Conservation (phyloP, 306 rosid genomes). For the Trifolium dubium region DNA sequence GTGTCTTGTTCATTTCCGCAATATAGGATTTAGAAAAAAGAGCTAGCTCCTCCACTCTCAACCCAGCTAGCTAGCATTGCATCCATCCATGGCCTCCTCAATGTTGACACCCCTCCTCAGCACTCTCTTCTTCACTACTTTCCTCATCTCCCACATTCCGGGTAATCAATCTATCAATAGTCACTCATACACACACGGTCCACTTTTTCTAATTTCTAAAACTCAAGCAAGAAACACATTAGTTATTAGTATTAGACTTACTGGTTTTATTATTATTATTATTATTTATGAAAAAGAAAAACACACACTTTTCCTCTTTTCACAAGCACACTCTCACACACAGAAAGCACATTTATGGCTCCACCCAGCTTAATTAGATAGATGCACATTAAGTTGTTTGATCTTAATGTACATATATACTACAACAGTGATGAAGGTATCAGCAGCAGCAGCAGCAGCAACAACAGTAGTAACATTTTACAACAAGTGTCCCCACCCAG, state of each 20-base stretch:
- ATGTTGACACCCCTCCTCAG: neutral
- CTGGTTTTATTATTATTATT: no score
- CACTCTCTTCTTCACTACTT: neutral
- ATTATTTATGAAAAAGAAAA: no score
- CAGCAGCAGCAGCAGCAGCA: slow-evolving; percentile 55
- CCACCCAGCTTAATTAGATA: no score
- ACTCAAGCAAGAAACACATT: no score
- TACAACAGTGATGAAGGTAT: slow-evolving; percentile 43
- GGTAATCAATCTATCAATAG: neutral
- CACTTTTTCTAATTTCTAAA: neutral
- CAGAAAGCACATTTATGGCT: no score
- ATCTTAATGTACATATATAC: neutral
- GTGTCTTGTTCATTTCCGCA: no score
- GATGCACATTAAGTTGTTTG: neutral
- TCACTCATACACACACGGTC: no score
- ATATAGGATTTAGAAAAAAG: no score
- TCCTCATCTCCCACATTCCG: neutral
- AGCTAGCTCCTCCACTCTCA: no score
- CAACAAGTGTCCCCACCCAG: slow-evolving; percentile 88
- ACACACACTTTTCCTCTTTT: no score
- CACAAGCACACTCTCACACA: neutral
- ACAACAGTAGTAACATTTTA: slow-evolving; percentile 50
- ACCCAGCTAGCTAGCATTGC: neutral
- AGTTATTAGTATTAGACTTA: no score
- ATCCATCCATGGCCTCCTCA: slow-evolving; percentile 1